Base-by-base conservation (phyloP, 2,329 filamentous ascomycete genomes). In the Aureobasidium vineae region DNA sequence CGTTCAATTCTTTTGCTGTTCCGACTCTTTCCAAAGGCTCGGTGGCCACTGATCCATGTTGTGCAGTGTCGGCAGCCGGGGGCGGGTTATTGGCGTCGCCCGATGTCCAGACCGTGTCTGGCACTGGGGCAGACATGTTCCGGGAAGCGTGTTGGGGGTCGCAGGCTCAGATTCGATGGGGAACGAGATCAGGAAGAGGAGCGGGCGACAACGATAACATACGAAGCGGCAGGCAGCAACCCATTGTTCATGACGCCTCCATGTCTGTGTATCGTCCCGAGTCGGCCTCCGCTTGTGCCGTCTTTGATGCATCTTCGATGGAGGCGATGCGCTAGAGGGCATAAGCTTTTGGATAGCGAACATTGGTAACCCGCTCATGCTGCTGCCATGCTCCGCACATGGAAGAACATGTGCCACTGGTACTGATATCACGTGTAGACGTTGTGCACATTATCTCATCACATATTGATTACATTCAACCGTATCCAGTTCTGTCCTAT, bases 31-130 rank as follows among this genome's bases (percentile, higher is more conserved):
- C 76, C 50, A 76, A 59, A 11, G 77, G 75, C 68, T 77, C 76
- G 43, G 77, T 75, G 50, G 76, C 75, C 59, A 80, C 76, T 33
- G 80, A 76, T 70, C 78, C 77, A 50, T 77, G 73, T 47, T 78
- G 72, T 67, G 73, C 76, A 6, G 74, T 75, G 45, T 72, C 70
- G 33, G 64, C 47, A 59, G 75, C 65, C 50, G 73, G 72, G 47
- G 73, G 72, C 63, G 75, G 75, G 2, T 72, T 75, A 38, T 77
- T 72, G 4, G 73, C 73, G 65, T 79, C 77, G 49, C 70, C 73
- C 16, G 77, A 68, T 23, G 71, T 72, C 68, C 75, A 74, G 1
- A 76, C 76, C 65, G 77, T 78, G 70, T 79, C 77, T 67, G 76
- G 70, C 40, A 71, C 65, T 21, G 72, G 70, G 49, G 71, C 67